Evolutionary conservation across 2,329 filamentous ascomycete genomes (phyloP).

Genomic region (Penicillium sp.): DNA sequence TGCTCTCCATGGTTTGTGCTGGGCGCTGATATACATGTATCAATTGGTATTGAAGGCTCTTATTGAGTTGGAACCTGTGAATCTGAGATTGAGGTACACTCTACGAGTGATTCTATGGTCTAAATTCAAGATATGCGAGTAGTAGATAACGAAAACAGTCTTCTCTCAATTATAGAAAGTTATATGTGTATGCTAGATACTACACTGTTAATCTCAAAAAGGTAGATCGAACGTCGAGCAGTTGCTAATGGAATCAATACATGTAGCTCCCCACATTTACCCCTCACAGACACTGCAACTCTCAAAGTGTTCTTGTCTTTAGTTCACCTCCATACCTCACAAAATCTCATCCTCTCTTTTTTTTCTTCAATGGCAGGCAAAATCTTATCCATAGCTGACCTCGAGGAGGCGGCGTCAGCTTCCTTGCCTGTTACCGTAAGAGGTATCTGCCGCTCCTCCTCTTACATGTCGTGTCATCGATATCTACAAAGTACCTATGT

Average conservation of each 20-base stretch:
- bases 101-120: too few relatives aligned
- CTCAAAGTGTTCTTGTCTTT: background rate
- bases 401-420: constrained; percentile 15
- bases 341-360: background rate
- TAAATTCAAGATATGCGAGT: too few relatives aligned
- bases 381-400: constrained; percentile 19
- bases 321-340: background rate
- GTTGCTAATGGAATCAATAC: background rate
- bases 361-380: constrained; percentile 11
- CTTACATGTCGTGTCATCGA: background rate
- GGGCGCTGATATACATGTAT: too few relatives aligned
- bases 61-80: too few relatives aligned
- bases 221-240: too few relatives aligned
- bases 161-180: too few relatives aligned
- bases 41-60: too few relatives aligned
- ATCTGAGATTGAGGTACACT: too few relatives aligned
- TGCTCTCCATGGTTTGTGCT: too few relatives aligned
- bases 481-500: background rate
- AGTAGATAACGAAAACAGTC: too few relatives aligned
- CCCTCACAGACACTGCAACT: background rate
- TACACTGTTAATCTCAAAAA: background rate
- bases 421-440: constrained; percentile 10
- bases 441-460: constrained; percentile 9
- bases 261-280: background rate
- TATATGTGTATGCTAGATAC: too few relatives aligned